phyloP scores from a whole-genome alignment of 148 eudicot genomes.

The Chenopodium suecicum region DNA sequence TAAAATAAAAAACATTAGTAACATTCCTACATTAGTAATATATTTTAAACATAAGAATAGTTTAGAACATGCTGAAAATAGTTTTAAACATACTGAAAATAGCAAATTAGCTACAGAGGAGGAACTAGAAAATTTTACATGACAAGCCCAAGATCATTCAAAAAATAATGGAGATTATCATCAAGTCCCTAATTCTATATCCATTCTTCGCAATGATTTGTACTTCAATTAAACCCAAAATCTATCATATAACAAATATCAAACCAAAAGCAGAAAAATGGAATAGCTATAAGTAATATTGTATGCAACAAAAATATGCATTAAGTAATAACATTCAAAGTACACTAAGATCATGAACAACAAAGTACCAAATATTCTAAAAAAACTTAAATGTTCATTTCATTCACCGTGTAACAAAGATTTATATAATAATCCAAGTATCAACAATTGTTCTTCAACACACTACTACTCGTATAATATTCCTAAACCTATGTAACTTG shows the following conservation, averaged over 20 bases:
- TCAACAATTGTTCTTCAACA: constrained; percentile 7
- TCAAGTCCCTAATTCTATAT: not conserved
- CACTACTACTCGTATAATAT: not conserved
- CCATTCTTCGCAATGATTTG: not conserved
- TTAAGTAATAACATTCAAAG: too few relatives aligned
- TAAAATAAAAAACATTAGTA: too few relatives aligned
- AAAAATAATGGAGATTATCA: not conserved
- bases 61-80: too few relatives aligned
- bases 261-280: not conserved
- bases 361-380: not conserved
- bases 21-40: too few relatives aligned
- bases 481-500: not conserved
- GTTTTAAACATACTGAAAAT: too few relatives aligned
- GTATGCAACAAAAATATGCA: not conserved
- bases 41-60: too few relatives aligned
- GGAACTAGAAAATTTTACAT: too few relatives aligned
- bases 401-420: not conserved
- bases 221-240: not conserved
- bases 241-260: not conserved
- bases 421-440: not conserved
- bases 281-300: not conserved
- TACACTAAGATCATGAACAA: too few relatives aligned
- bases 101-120: too few relatives aligned
- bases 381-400: not conserved
- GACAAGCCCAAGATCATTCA: too few relatives aligned